Evolutionary conservation across 2,329 filamentous ascomycete genomes (phyloP), one percentile per base, ranked within the genome.

Genomic region (Cladophialophora chaetospira): DNA sequence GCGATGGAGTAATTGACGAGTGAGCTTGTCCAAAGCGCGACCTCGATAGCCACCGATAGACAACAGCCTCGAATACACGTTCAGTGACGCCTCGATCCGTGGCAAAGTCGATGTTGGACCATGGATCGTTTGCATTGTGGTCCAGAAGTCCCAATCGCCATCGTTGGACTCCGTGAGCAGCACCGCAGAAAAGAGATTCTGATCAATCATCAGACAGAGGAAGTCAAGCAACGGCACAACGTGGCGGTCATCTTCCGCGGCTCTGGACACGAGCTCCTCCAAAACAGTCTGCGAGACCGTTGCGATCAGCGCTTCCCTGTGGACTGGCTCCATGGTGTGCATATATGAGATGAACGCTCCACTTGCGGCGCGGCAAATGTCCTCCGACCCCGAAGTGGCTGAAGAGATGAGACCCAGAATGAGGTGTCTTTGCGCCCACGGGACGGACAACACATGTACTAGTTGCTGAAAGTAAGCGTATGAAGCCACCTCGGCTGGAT

Each of bases 31-130:
- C 29, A 60, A 29, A 9, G 60, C 58, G 48, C 45, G 46, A 9
- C 19, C 33, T 42, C 56, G 54, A 43, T 60, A 52, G 8, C n/a
- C 31, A 6, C 49, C 44, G 13, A 44, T 50, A 13, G 40, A 33
- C 21, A 63, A 35, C 13, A 66, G 21, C 29, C 50, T 53, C 23
- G 60, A 83, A 72, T 97, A 97, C 10, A 94, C 82, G 66, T 87
- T 88, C 59, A 95, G 77, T 19, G 89, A 90, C 0, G 90, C 88
- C 69, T 90, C 83, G 1, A 97, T 79, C 71, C 94, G 93, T 48
- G 86, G 83, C 40, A 96, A 83, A 69, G 90, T 94, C 17, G 87
- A 85, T 1, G 88, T 88, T 73, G 92, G 93, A 76, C 88, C 92
- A 62, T 92, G 88, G 0, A 88, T 82, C 71, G 87, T 91, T 67